Evolutionary conservation across 495 filamentous ascomycete species (phyloP), one percentile per base, ranked within the genome.

Genomic region (Lasiosphaeriaceae sp.): DNA sequence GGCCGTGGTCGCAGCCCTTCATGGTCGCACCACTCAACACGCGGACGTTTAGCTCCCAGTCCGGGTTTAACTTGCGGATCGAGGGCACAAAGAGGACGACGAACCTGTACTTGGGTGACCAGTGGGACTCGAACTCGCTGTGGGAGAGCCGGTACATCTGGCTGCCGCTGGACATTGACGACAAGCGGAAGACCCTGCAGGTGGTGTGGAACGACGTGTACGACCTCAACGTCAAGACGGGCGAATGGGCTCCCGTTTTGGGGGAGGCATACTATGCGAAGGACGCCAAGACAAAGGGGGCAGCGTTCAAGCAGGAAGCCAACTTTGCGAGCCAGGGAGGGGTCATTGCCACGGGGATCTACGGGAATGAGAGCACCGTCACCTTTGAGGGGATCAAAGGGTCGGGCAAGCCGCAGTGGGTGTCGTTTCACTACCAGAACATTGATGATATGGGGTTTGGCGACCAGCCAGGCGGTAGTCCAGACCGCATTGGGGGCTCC

Each of bases 131-230:
- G 0, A 80, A 79, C 60, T 77, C 76, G 0, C 61, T 79, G 8
- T 80, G 78, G 77, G 77, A 80, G 35, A 73, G 67, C 52, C 69
- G 77, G 3, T 77, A 82, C 55, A 78, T 82, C 50, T 81, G 78
- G 78, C 65, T 82, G 8, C 79, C 79, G 0, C 66, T 81, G 7
- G 58, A 65, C 5, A 77, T 80, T 34, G 66, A 72, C 50, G 69
- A 74, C 29, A 17, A 59, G 2, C 68, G 62, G 63, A 71, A 70
- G 59, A 59, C 63, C 1, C 67, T 78, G n/a, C 31, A 63, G 17
- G 16, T 77, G 3, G 64, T 69, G 20, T 78, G 75, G 75, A 57
- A 73, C 26, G 75, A 78, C 56, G 64, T 78, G 1, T 78, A 75
- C 37, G 75, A 78, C 47, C 50, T 78, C 3, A 57, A 78, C 47